Base-by-base conservation (phyloP, 108 stramenopile species). In the Cyclotella baltica region DNA sequence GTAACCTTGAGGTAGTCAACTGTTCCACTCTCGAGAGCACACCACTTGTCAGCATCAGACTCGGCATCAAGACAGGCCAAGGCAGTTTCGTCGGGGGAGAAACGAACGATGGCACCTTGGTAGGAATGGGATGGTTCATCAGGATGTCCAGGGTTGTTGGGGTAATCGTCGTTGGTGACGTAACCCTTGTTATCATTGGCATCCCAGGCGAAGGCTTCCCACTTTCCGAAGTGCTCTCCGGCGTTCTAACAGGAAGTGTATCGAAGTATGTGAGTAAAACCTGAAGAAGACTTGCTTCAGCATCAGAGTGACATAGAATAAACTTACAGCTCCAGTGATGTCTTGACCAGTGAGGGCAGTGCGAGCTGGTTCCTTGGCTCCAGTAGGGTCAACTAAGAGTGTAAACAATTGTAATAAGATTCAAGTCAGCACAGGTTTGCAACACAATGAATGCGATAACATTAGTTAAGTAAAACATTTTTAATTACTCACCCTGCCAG, bases 401-500 rank as follows among this genome's bases (percentile, higher is more conserved):
- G 28, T 37, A n/a, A n/a, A n/a, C n/a, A n/a, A n/a, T n/a, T n/a
- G n/a, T n/a, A n/a, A n/a, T n/a, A n/a, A n/a, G n/a, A n/a, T n/a
- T n/a, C n/a, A n/a, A n/a, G n/a, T n/a, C n/a, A n/a, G n/a, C n/a
- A n/a, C n/a, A n/a, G n/a, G n/a, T 11, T 37, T 23, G 2, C 34
- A 62, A 31, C 6, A 31, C 40, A 43, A 8, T 13, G 62, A 30
- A 31, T 62, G 16, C 31, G 29, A 9, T 62, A 19, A 13, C 18
- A 30, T 19, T n/a, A 25, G 30, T 19, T 36, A 27, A 25, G 8
- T 18, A 9, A 66, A 28, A 47, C 37, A 43, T 5, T n/a, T n/a
- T n/a, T n/a, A n/a, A n/a, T n/a, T n/a, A n/a, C 65, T 66, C 37
- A 66, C 65, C 69, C 40, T 70, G 69, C 69, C 69, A 70, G 53